Evolutionary conservation across 2,329 filamentous ascomycete species (phyloP).

Genomic region (Rutstroemia sp.): DNA sequence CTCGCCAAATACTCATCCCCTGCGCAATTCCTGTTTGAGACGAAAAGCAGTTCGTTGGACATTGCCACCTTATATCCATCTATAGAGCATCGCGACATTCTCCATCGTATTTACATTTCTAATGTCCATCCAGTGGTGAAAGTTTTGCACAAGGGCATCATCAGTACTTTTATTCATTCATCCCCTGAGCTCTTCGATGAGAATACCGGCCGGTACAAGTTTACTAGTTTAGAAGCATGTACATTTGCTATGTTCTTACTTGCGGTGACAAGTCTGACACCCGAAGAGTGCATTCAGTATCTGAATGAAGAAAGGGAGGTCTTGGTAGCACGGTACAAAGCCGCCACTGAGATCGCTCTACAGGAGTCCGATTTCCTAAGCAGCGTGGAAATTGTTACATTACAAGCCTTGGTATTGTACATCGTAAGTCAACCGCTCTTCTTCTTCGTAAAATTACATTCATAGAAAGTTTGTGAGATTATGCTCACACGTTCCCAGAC

Average conservation of each 20-base stretch:
- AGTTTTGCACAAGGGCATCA: neutral
- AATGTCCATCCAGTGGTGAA: constrained; percentile 6
- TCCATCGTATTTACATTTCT: neutral
- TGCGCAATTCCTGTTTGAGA: constrained; percentile 2
- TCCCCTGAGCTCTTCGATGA: neutral
- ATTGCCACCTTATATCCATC: constrained; percentile 2
- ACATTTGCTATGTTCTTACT: neutral
- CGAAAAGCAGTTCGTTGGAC: neutral
- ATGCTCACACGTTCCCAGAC: neutral
- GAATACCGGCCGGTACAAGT: constrained; percentile 4
- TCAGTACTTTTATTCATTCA: neutral
- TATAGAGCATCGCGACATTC: neutral
- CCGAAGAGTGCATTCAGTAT: constrained; percentile 36
- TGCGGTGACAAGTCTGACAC: constrained; percentile 32
- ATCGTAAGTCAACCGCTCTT: constrained; percentile 39
- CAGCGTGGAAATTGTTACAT: constrained; percentile 51
- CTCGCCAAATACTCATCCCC: constrained; percentile 4
- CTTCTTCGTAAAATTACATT: neutral
- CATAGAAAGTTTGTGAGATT: no score
- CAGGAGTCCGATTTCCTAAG: constrained; percentile 51
- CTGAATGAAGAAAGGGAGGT: constrained; percentile 43
- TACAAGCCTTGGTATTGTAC: constrained; percentile 57
- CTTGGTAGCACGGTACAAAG: constrained; percentile 9
- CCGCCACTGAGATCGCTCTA: constrained; percentile 12
- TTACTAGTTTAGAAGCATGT: constrained; percentile 4